Evolutionary conservation across 352 stramenopile genomes (phyloP).

Genomic region (Phytophthora syringae): DNA sequence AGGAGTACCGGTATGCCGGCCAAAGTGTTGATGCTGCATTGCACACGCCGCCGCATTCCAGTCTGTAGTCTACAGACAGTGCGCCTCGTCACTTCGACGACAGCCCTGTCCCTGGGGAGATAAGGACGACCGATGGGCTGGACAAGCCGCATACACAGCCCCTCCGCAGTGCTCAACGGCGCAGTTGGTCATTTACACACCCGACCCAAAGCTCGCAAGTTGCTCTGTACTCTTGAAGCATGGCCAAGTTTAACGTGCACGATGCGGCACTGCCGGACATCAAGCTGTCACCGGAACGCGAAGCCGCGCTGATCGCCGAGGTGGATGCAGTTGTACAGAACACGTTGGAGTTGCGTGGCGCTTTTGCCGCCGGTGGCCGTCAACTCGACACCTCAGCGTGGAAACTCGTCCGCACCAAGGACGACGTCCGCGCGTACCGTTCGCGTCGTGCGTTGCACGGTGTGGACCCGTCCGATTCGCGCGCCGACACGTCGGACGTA

Average conservation of each 20-base stretch:
- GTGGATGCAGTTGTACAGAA: constrained; percentile 39
- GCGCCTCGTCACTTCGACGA: constrained; percentile 4
- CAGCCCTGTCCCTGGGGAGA: constrained; percentile 27
- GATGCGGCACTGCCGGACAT: constrained; percentile 39
- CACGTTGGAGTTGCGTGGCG: constrained; percentile 43
- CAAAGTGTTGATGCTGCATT: constrained; percentile 9
- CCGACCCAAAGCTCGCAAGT: constrained; percentile 32
- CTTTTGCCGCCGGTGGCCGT: constrained; percentile 35
- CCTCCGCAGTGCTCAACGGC: constrained; percentile 2
- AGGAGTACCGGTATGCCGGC: neutral
- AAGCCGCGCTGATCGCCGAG: constrained; percentile 31
- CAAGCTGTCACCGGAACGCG: constrained; percentile 29
- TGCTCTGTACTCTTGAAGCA: constrained; percentile 15
- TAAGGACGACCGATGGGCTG: constrained; percentile 33
- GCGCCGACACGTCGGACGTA: constrained; percentile 22
- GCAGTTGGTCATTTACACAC: constrained; percentile 37
- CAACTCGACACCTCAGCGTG: constrained; percentile 45
- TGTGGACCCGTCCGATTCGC: constrained; percentile 24
- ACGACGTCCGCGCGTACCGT: constrained; percentile 45
- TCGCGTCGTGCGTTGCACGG: constrained; percentile 44
- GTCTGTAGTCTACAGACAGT: constrained; percentile 18
- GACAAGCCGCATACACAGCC: constrained; percentile 16
- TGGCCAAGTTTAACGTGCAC: constrained; percentile 51
- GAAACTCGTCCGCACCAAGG: constrained; percentile 50
- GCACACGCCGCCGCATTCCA: neutral